These are phyloP conservation scores for Irpex sp. DNA, from an alignment of 1,284 basidiomycete species.

Conservation along the genomic window DNA sequence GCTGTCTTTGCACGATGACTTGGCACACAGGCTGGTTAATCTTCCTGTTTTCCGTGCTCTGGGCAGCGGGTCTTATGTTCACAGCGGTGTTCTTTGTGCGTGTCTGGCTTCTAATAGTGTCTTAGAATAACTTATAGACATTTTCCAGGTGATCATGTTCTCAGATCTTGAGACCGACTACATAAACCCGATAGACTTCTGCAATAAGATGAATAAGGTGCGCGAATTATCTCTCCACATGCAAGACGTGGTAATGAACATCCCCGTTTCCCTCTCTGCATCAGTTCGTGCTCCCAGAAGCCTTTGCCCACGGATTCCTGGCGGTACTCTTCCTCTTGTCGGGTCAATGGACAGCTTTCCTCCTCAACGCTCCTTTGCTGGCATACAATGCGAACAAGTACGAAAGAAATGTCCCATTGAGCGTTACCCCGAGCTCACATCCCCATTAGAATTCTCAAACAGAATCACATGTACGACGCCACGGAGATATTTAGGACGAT, in stretches of 20 bases:
- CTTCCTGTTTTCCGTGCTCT: constrained; percentile 89
- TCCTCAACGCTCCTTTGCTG: constrained; percentile 89
- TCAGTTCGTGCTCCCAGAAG: constrained; percentile 98
- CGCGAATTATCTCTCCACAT: constrained; percentile 13
- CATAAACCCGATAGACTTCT: constrained; percentile 99
- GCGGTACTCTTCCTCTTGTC: constrained; percentile 84
- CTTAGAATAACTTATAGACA: neutral
- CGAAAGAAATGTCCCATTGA: constrained; percentile 27
- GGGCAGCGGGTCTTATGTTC: constrained; percentile 90
- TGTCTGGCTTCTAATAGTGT: constrained; percentile 19
- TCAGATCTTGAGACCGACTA: constrained; percentile 98
- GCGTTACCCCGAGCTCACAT: neutral
- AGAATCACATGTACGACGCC: constrained; percentile 98
- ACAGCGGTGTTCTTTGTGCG: constrained; percentile 98
- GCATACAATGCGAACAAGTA: constrained; percentile 95
- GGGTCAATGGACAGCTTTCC: constrained; percentile 93
- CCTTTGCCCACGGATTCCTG: constrained; percentile 90
- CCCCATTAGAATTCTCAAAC: constrained; percentile 80
- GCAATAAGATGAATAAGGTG: constrained; percentile 99
- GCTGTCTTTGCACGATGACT: neutral
- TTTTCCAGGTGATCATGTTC: constrained; percentile 98
- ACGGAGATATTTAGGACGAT: constrained; percentile 99
- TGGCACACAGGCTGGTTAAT: constrained; percentile 70
- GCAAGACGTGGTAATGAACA: neutral
- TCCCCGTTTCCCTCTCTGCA: neutral